Base-by-base conservation (phyloP, 352 stramenopile genomes). In the Phytophthora sansomeana region DNA sequence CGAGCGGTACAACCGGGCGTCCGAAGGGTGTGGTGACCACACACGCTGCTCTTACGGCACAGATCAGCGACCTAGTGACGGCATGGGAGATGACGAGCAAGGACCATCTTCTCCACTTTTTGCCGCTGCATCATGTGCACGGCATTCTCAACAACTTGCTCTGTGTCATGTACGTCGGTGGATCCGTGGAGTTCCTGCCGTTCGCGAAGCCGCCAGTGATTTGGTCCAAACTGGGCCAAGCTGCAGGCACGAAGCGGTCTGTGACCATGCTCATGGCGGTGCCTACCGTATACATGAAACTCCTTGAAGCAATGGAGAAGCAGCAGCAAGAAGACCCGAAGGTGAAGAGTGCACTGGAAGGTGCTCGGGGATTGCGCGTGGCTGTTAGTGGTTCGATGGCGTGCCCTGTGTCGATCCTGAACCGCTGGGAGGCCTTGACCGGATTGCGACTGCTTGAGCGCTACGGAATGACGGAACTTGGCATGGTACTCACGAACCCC, bases 381-480 rank as follows among this genome's bases (percentile, higher is more conserved):
- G 79, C 78, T 4, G 85, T 90, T 56, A 96, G 85, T 55, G 93
- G 93, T 6, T 97, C 86, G 1, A 96, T 96, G 68, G 90, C 93
- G 14, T 92, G 95, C 51, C 92, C 92, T 7, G 61, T 88, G 42
- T 86, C 78, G 4, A 88, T 97, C 44, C 59, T 96, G 35, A 78
- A 81, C 33, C 69, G 81, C 5, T 98, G 93, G 92, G 75, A 96
- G 58, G 60, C 58, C 5, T 58, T 97, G 29, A 98, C 91, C 2
- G 85, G 85, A 3, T 82, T 93, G 21, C 83, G 73, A 21, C 63
- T 98, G 42, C 77, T 98, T 24, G 93, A 98, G 64, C 74, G 93
- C 14, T 97, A 97, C 58, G 92, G 92, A 8, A 98, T 97, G 91
- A 97, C 87, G 0, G 92, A 98, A 71, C 78, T 97, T 46, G 90